Evolutionary conservation across 345 rosid genomes (phyloP), one percentile per base, ranked within the genome.

Genomic region (Eucalyptus tenuipes): DNA sequence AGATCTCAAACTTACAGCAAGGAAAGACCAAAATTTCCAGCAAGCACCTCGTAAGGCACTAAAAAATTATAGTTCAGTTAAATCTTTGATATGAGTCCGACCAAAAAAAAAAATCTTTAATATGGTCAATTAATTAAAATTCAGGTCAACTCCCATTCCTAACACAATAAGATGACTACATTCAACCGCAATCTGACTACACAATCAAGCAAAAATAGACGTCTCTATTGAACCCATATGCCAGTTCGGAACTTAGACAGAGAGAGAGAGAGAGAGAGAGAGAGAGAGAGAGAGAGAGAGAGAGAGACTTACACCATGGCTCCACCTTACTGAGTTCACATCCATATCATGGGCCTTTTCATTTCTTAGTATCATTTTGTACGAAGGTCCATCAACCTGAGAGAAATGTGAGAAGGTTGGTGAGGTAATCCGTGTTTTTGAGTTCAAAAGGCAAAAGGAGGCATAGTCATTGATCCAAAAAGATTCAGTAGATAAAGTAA

Each of bases 341-440:
- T 97, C 99, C 97, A 95, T 95, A 52, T 95, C 96, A 90, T 97
- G 99, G 53, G 97, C 99, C 93, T 97, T 97, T 86, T 97, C 95
- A 94, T 93, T 95, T 93, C 93, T 97, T 91, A 94, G 90, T 86
- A 95, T 88, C 89, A 96, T 90, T 89, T 90, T 93, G 88, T 93
- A 94, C n/a, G 97, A 95, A 91, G 96, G 92, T 90, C 90, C 95
- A 90, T 91, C 94, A 92, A 92, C 94, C 99, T 97, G 94, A 86
- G 45, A 86, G 48, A 86, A 64, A 53, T 86, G 27, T 53, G 45
- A 86, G 20, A 20, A 53, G 61, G 59, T 44, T 25, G 27, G 24
- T 20, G 29, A 40, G 27, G 82, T 37, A 40, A 37, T 37, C 47
- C 25, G 12, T 20, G 82, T 40, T 40, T 10, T 75, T 75, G 16